Conservation (phyloP, 768 basidiomycete species). For the Mycena vitilis region DNA sequence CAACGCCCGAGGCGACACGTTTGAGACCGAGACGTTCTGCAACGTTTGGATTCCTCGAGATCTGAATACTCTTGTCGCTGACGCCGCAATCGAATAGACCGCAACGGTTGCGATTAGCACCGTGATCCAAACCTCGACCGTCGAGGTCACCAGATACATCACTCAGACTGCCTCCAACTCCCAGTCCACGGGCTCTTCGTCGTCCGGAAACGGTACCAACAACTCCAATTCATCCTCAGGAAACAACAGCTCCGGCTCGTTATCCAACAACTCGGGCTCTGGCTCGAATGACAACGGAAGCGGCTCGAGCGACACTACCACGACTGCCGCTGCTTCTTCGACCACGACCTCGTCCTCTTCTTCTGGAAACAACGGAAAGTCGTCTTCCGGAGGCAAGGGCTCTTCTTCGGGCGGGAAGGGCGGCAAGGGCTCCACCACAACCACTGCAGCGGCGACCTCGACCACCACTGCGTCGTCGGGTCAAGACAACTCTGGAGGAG, state of each 20-base stretch:
- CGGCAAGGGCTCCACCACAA: background rate
- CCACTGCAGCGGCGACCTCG: background rate
- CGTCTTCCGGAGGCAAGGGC: background rate
- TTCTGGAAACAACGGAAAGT: background rate
- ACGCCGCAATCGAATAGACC: background rate
- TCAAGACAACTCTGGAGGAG: slow-evolving; percentile 8
- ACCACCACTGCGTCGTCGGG: background rate
- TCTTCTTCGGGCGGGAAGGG: background rate
- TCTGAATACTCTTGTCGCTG: background rate
- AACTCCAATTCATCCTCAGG: background rate
- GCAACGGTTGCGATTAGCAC: slow-evolving; percentile 25
- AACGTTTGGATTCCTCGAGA: slow-evolving; percentile 7
- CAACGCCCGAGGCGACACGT: background rate
- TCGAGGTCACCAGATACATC: slow-evolving; percentile 17
- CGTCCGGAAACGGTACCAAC: background rate
- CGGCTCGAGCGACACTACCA: background rate
- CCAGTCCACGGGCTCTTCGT: background rate
- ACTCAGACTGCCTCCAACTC: slow-evolving; percentile 8
- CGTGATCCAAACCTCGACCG: slow-evolving; percentile 18
- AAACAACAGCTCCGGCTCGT: background rate
- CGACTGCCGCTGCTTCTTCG: background rate
- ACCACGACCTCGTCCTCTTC: background rate
- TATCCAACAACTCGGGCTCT: no score
- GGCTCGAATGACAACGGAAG: no score
- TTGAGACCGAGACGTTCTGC: slow-evolving; percentile 30